phyloP scores from a whole-genome alignment of 345 rosid species.

The Dipteronia sinensis region DNA sequence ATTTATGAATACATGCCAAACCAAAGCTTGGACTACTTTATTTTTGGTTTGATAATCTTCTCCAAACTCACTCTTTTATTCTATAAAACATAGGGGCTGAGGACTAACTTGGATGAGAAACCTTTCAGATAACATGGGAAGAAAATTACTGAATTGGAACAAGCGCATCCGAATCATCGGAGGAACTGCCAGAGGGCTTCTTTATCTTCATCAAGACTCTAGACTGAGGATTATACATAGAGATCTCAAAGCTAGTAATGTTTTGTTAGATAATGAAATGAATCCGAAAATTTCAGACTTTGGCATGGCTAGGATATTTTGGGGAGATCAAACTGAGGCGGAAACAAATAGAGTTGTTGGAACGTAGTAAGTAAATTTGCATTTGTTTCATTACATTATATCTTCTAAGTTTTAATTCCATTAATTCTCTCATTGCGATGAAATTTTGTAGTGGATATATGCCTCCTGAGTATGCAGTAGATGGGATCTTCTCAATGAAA shows the following conservation, averaged over 20 bases:
- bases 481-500: conserved; percentile 33
- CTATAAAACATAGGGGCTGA: neutral
- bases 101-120: conserved; percentile 3
- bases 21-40: neutral
- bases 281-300: conserved; percentile 54
- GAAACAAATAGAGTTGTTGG: conserved; percentile 44
- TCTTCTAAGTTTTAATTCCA: neutral
- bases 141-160: conserved; percentile 16
- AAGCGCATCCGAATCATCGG: conserved; percentile 15
- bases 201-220: conserved; percentile 39
- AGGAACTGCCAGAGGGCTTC: conserved; percentile 28
- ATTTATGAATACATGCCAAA: too few relatives aligned
- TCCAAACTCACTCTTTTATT: too few relatives aligned
- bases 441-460: conserved; percentile 31
- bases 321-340: conserved; percentile 38
- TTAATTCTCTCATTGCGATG: too few relatives aligned
- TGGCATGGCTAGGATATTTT: conserved; percentile 47
- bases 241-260: conserved; percentile 47
- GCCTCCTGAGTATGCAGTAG: conserved; percentile 34
- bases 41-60: too few relatives aligned
- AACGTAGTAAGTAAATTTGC: conserved; percentile 36
- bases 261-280: conserved; percentile 38
- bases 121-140: conserved; percentile 15
- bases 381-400: neutral
- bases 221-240: conserved; percentile 28